Evolutionary conservation across 495 filamentous ascomycete species (phyloP).

Genomic region (Annulohypoxylon nitens): DNA sequence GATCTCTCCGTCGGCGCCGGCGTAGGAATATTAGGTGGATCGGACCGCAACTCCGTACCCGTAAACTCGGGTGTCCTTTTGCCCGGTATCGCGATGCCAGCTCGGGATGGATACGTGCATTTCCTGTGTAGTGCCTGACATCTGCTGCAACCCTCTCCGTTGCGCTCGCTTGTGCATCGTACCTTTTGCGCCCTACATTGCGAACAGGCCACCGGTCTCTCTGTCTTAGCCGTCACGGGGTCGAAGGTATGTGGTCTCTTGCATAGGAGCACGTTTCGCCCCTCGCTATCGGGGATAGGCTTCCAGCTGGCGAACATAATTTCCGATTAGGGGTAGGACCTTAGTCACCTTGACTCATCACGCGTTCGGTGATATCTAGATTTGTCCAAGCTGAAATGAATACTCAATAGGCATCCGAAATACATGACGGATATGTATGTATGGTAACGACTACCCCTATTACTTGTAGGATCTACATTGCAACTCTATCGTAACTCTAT

Average conservation of each 20-base stretch:
- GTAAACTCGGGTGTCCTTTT: background rate
- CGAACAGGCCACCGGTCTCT: background rate
- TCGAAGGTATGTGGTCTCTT: slow-evolving; percentile 1
- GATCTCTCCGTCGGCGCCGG: slow-evolving; percentile 2
- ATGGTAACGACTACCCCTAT: background rate
- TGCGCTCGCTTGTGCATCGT: background rate
- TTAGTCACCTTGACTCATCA: background rate
- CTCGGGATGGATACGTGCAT: background rate
- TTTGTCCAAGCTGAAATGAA: background rate
- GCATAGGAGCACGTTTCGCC: slow-evolving; percentile 4
- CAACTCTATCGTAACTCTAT: background rate
- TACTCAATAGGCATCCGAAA: background rate
- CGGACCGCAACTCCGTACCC: background rate
- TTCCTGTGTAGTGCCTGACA: background rate
- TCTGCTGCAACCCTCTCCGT: background rate
- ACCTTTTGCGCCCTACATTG: slow-evolving; percentile 5
- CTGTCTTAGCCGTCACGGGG: slow-evolving; percentile 2
- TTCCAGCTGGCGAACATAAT: slow-evolving; percentile 11
- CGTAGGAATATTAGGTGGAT: background rate
- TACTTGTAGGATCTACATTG: background rate
- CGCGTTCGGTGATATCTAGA: slow-evolving; percentile 3
- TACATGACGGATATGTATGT: background rate
- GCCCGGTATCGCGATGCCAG: background rate
- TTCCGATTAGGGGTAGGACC: background rate
- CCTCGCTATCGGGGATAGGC: background rate